Base-by-base conservation (phyloP, 169 alveolate species). In the Eimeria necatrix region DNA sequence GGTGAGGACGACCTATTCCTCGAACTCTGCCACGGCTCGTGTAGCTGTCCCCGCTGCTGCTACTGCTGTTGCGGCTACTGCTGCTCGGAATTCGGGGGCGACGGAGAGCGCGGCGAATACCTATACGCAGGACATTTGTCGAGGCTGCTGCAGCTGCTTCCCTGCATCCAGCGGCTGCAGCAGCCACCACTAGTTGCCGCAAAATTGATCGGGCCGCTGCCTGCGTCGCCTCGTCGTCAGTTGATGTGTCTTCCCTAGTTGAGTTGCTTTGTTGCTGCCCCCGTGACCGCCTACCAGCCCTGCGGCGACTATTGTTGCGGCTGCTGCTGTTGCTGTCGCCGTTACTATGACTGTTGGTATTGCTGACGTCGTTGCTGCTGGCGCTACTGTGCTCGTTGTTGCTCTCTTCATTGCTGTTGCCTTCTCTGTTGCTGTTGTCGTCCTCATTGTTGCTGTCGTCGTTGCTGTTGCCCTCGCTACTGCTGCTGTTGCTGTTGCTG, bases 1-100 rank as follows among this genome's bases (percentile, higher is more conserved):
- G 85, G 5, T 10, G 60, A 3, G 59, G 85, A 51, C 59, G 87
- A 0, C 46, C 68, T 3, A 46, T 12, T 8, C 48, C n/a, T 16
- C 87, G 10, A 14, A 56, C 52, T 4, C 64, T 6, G 90, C 90
- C 52, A 73, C 90, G 22, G 74, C 90, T n/a, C 4, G 32, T 51
- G 74, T 81, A 52, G 70, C 90, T 81, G 74, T 51, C 60, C 74
- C 73, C 41, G 90, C 90, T 81, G 90, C 90, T 81, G 90, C 90
- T 81, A 73, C 90, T 52, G 74, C 70, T 0, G 90, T 73, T 53
- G 74, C 89, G 12, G 89, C 90, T 81, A 52, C 90, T 52, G 90
- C 90, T 81, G 61, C 61, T 46, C 26, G 90, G 73, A 3, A 51
- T 52, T 16, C 53, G 73, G 14, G 90, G 73, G 53, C 73, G 22